These are phyloP conservation scores for Dalbergia oliveri DNA, from an alignment of 306 rosid species.

Conservation along the genomic window DNA sequence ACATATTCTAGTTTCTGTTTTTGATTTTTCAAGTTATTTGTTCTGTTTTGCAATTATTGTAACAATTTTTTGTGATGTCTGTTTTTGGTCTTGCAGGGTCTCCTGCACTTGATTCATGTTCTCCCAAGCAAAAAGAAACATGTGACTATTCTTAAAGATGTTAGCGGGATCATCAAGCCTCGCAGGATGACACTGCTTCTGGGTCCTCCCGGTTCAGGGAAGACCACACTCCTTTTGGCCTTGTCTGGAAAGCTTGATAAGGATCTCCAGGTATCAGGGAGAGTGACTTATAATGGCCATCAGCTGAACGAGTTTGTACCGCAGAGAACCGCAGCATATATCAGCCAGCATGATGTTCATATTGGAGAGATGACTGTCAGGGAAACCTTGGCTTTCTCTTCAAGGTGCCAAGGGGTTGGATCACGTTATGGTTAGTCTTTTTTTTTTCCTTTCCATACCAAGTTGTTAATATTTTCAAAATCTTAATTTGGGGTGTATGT, in stretches of 20 bases:
- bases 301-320: conserved; percentile 67
- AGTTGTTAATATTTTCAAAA: not conserved
- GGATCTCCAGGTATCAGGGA: conserved; percentile 67
- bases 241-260: conserved; percentile 80
- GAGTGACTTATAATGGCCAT: conserved; percentile 62
- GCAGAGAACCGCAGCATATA: conserved; percentile 87
- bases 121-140: conserved; percentile 57
- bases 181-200: conserved; percentile 88
- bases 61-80: too few relatives aligned
- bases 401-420: conserved; percentile 89
- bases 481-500: conserved; percentile 8
- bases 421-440: conserved; percentile 68
- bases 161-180: conserved; percentile 78
- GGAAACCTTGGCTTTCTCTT: conserved; percentile 91
- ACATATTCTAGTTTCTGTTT: not conserved
- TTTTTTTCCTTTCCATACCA: not conserved
- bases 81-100: conserved; percentile 41
- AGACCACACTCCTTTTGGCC: conserved; percentile 81
- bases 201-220: conserved; percentile 97
- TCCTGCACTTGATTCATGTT: conserved; percentile 48
- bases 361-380: conserved; percentile 95
- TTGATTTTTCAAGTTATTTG: not conserved
- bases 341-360: conserved; percentile 87
- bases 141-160: conserved; percentile 67
- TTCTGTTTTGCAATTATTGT: not conserved